Conservation (phyloP, 169 alveolate species). For the Cryptosporidium ubiquitum region DNA sequence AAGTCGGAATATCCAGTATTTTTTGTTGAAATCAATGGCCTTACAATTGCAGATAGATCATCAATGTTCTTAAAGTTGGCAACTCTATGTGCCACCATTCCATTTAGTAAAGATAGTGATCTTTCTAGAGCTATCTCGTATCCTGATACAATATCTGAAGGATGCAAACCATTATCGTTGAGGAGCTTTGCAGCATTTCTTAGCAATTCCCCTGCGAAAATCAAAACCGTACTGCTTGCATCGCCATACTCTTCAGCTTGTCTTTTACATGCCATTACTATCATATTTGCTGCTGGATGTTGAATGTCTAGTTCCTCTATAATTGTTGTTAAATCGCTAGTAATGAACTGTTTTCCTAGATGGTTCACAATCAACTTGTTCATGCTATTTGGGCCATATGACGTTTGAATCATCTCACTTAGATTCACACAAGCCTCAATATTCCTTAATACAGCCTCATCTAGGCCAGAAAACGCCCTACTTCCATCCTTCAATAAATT, state of each 20-base stretch:
- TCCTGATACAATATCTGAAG: slow-evolving; percentile 95
- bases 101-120: slow-evolving; percentile 85
- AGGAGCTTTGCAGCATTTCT: slow-evolving; percentile 91
- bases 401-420: slow-evolving; percentile 93
- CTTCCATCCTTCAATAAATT: slow-evolving; percentile 88
- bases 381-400: slow-evolving; percentile 97
- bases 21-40: slow-evolving; percentile 80
- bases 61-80: slow-evolving; percentile 74
- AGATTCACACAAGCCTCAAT: slow-evolving; percentile 94
- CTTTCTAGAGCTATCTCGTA: slow-evolving; percentile 95
- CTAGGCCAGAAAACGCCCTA: slow-evolving; percentile 90
- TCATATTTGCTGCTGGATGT: slow-evolving; percentile 99
- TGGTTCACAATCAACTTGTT: slow-evolving; percentile 97
- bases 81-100: slow-evolving; percentile 72
- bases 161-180: slow-evolving; percentile 93
- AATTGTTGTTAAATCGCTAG: slow-evolving; percentile 97
- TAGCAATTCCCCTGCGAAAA: slow-evolving; percentile 97
- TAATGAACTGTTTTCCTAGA: slow-evolving; percentile 95
- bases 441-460: slow-evolving; percentile 92
- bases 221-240: slow-evolving; percentile 96
- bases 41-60: slow-evolving; percentile 75
- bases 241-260: slow-evolving; percentile 98
- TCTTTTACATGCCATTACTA: slow-evolving; percentile 96
- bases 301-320: slow-evolving; percentile 97
- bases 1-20: slow-evolving; percentile 85